Base-by-base conservation (phyloP, 2,329 filamentous ascomycete species). In the Cercospora janseana region DNA sequence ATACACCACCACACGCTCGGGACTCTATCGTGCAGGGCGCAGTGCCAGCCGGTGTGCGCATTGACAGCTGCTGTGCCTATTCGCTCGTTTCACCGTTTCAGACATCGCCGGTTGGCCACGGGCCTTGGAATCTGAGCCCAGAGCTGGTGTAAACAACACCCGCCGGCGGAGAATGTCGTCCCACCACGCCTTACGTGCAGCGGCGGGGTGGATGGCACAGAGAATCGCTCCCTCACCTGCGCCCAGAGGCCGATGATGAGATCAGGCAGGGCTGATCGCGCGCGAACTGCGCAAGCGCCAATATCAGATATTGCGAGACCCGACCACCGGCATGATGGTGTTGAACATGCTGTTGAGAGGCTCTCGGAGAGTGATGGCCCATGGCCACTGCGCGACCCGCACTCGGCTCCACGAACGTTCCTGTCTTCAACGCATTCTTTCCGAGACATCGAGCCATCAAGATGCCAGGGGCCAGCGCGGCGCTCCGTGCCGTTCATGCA, bases 401-500 rank as follows among this genome's bases (percentile, higher is more conserved):
- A 42, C 26, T 16, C 40, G 26, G 23, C 51, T 49, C 51, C 41
- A 49, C 38, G 48, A 47, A 38, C 49, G 28, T 40, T 43, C 32
- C 32, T 47, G 23, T 48, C 35, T 48, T 52, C 50, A 52, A 52
- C 50, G 45, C 50, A 52, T 52, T 52, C 50, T 49, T 53, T 34
- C 40, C 42, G 51, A 49, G 46, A 53, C 51, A 49, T 38, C 34
- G 23, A 49, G 31, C 46, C 28, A 34, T 31, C 21, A 45, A 42
- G 46, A 49, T 28, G 51, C 51, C 46, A 53, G 51, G 51, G 51
- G 46, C 41, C 37, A 41, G 10, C 37, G 45, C 40, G 29, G 44
- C 35, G 34, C 27, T 27, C 46, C 40, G 40, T 38, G 32, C 51
- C 45, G 41, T 49, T 49, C 40, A 49, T 45, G 46, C 51, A 45